Evolutionary conservation across 2,329 filamentous ascomycete species (phyloP).

Genomic region (Biscogniauxia marginata): DNA sequence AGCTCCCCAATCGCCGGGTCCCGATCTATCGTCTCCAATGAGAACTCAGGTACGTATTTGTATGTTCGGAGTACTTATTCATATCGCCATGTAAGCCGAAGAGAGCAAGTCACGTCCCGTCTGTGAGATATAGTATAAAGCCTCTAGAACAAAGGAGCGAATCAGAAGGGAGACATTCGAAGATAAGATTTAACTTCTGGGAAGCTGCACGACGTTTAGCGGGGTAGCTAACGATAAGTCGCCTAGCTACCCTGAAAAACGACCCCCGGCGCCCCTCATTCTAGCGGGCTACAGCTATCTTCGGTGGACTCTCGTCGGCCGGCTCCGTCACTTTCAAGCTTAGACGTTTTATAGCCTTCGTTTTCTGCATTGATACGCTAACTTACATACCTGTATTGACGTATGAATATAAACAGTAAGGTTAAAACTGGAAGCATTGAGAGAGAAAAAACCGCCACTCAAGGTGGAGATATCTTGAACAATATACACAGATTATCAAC

Average conservation of each 20-base stretch:
- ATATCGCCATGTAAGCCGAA: background rate
- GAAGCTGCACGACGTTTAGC: background rate
- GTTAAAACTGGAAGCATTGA: no score
- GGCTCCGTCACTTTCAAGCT: background rate
- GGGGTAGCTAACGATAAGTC: background rate
- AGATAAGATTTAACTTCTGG: background rate
- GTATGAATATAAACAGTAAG: no score
- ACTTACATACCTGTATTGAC: no score
- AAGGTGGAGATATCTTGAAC: no score
- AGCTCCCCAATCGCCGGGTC: conserved; percentile 14
- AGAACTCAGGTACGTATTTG: background rate
- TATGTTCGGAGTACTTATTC: background rate
- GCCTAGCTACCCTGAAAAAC: background rate
- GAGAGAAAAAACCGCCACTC: no score
- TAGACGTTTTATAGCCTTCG: no score
- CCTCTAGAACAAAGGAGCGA: conserved; percentile 15
- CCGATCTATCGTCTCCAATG: conserved; percentile 7
- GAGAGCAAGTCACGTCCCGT: background rate
- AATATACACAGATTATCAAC: no score
- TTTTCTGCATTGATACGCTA: no score
- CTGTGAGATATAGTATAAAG: conserved; percentile 1
- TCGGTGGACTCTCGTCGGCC: background rate
- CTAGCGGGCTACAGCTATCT: background rate
- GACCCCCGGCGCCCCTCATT: background rate
- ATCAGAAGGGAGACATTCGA: conserved; percentile 16